Percentiles rank a stretch among this genome's conserved stretches.
These are phyloP conservation scores for Tylopilus sp. DNA, from an alignment of 768 basidiomycete species.

Conservation along the genomic window DNA sequence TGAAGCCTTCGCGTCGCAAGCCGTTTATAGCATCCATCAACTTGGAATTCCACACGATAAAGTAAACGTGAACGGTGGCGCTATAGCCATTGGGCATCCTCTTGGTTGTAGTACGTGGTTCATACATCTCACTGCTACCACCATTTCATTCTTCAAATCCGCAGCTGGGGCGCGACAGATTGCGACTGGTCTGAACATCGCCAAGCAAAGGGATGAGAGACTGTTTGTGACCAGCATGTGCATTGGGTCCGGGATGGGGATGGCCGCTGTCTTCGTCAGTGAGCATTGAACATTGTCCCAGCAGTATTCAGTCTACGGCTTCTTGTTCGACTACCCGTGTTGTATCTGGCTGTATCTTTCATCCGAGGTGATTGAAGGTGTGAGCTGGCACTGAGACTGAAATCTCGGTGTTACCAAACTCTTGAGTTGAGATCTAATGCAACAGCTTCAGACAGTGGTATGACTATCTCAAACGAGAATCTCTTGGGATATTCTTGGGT, in stretches of 20 bases:
- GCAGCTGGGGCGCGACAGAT: constrained; percentile 83
- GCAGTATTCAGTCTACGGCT: neutral
- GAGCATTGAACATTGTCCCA: constrained; percentile 53
- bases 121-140: neutral
- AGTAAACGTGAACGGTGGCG: constrained; percentile 86
- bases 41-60: constrained; percentile 71
- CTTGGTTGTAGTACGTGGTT: constrained; percentile 73
- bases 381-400: no score
- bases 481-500: no score
- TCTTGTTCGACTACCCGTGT: neutral
- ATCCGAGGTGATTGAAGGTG: no score
- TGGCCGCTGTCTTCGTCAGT: constrained; percentile 83
- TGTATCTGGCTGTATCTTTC: neutral
- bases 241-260: constrained; percentile 86
- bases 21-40: constrained; percentile 67
- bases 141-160: constrained; percentile 6
- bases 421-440: no score
- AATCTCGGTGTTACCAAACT: no score
- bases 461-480: no score
- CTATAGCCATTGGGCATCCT: constrained; percentile 87
- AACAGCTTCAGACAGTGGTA: no score
- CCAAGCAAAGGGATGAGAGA: constrained; percentile 70
- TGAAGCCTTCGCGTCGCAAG: constrained; percentile 86
- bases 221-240: constrained; percentile 92
- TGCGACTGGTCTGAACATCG: constrained; percentile 78